These are phyloP conservation scores for Pseudogymnoascus sp. DNA, from an alignment of 2,329 filamentous ascomycete species.

Conservation along the genomic window DNA sequence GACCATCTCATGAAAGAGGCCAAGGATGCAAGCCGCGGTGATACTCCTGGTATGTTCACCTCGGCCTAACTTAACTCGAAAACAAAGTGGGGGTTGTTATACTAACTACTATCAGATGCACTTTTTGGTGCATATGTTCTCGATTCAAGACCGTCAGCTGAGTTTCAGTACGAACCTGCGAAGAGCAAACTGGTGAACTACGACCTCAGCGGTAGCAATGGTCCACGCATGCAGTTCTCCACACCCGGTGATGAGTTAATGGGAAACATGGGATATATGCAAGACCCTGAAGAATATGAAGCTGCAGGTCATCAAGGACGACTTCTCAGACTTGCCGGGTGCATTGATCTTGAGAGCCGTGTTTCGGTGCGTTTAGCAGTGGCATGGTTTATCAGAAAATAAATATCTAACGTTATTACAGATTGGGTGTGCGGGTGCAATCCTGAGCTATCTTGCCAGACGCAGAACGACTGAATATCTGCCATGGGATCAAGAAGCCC, in stretches of 20 bases:
- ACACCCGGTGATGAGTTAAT: slow-evolving; percentile 45
- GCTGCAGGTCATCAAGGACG: slow-evolving; percentile 52
- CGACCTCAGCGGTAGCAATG: slow-evolving; percentile 36
- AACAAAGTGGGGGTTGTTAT: not conserved
- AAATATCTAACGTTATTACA: slow-evolving; percentile 12
- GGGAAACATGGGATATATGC: slow-evolving; percentile 13
- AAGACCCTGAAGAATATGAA: slow-evolving; percentile 34
- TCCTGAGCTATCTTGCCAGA: slow-evolving; percentile 72
- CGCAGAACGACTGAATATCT: slow-evolving; percentile 56
- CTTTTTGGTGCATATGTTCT: slow-evolving; percentile 42
- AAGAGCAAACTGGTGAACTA: slow-evolving; percentile 59
- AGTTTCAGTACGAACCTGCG: slow-evolving; percentile 64
- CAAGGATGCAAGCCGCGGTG: slow-evolving; percentile 20
- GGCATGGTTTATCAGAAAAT: not conserved
- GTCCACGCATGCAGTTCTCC: slow-evolving; percentile 50
- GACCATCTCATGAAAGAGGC: slow-evolving; percentile 26
- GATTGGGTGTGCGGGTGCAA: slow-evolving; percentile 78
- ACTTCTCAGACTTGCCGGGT: slow-evolving; percentile 61
- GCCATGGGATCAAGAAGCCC: slow-evolving; percentile 48
- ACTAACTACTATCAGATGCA: slow-evolving; percentile 26
- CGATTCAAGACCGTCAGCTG: slow-evolving; percentile 60
- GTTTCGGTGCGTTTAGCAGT: slow-evolving; percentile 48
- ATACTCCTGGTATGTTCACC: not conserved
- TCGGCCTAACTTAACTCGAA: not conserved
- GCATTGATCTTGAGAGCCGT: slow-evolving; percentile 65